These are phyloP conservation scores for Chaetomium olivaceum DNA, from an alignment of 2,329 filamentous ascomycete genomes.

Conservation along the genomic window DNA sequence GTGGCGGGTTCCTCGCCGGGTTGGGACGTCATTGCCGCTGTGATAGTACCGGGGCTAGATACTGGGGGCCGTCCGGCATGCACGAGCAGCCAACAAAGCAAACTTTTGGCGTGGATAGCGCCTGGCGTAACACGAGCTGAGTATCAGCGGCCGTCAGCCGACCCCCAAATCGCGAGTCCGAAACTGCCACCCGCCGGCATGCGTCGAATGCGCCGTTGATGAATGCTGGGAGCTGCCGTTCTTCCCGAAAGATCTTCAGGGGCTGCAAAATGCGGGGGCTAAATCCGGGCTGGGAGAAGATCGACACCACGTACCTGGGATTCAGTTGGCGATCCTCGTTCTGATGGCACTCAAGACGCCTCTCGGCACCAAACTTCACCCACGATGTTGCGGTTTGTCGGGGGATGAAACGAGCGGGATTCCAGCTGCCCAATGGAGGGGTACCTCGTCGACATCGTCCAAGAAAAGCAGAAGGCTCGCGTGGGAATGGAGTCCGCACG, in stretches of 20 bases:
- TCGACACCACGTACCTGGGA: constrained; percentile 17
- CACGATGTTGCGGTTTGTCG: constrained; percentile 6
- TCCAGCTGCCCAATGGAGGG: neutral
- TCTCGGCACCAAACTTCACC: constrained; percentile 11
- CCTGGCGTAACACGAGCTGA: neutral
- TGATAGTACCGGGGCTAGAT: neutral
- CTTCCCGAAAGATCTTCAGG: constrained; percentile 25
- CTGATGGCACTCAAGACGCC: neutral
- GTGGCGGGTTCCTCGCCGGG: neutral
- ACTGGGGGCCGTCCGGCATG: neutral
- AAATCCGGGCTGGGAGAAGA: constrained; percentile 21
- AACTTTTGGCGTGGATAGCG: neutral
- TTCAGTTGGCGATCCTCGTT: constrained; percentile 18
- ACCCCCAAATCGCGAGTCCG: neutral
- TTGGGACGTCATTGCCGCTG: neutral
- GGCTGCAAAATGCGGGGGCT: constrained; percentile 21
- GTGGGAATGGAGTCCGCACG: constrained; percentile 21
- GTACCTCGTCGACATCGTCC: neutral
- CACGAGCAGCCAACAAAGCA: neutral
- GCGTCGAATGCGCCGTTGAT: neutral
- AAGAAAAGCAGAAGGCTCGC: constrained; percentile 3
- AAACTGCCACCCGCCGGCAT: constrained; percentile 4
- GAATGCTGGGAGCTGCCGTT: neutral
- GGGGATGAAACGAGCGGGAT: constrained; percentile 17
- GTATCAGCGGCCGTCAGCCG: neutral